These are phyloP conservation scores for Teunomyces cretensis DNA, from an alignment of 805 yeast genomes.

Conservation along the genomic window DNA sequence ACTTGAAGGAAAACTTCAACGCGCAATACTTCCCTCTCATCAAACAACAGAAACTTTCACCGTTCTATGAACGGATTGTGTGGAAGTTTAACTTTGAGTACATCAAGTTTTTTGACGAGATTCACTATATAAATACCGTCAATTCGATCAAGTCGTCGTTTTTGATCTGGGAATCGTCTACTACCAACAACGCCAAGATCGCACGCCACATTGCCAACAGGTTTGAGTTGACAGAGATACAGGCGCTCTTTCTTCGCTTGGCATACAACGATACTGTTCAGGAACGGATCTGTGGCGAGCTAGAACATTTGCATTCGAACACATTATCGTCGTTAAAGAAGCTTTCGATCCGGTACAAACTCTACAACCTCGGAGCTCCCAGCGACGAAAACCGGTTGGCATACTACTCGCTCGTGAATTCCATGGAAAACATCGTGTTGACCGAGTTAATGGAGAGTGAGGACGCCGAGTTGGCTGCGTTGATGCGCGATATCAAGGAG, in stretches of 20 bases:
- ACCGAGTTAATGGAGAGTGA: constrained; percentile 6
- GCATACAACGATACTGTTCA: constrained; percentile 17
- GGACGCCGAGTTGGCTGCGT: neutral
- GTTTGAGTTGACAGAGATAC: constrained; percentile 21
- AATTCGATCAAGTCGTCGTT: constrained; percentile 24
- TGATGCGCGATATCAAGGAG: constrained; percentile 5
- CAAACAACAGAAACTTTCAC: constrained; percentile 19
- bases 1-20: constrained; percentile 28
- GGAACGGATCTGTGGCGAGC: constrained; percentile 13
- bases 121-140: constrained; percentile 21
- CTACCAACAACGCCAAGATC: constrained; percentile 9
- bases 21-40: constrained; percentile 25
- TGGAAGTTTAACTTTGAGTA: constrained; percentile 44
- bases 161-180: constrained; percentile 40
- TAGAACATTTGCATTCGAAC: constrained; percentile 12
- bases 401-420: constrained; percentile 15
- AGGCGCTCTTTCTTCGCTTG: constrained; percentile 23
- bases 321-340: constrained; percentile 29
- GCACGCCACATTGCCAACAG: constrained; percentile 14
- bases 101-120: constrained; percentile 19
- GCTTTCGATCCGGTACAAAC: constrained; percentile 30
- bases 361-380: constrained; percentile 21
- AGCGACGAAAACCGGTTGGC: constrained; percentile 10
- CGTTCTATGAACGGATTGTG: constrained; percentile 40
- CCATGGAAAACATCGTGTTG: constrained; percentile 12